Conservation (phyloP, 2,329 filamentous ascomycete species). For the Sclerotinia nivalis region DNA sequence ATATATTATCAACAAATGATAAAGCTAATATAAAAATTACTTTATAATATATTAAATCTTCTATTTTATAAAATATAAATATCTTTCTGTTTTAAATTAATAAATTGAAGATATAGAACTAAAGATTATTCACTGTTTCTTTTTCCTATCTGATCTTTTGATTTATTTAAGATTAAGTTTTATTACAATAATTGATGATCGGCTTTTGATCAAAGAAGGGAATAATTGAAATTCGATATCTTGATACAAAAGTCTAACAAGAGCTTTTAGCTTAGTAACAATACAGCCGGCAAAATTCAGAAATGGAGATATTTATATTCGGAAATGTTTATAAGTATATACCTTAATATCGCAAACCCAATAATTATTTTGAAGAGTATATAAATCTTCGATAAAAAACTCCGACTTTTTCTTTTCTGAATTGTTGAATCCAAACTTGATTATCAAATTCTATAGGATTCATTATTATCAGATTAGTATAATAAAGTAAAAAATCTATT, state of each 20-base stretch:
- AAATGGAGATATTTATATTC: no score
- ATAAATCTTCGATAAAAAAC: no score
- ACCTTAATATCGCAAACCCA: no score
- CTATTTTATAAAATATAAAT: slow-evolving; percentile 35
- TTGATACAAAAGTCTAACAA: slow-evolving; percentile 37
- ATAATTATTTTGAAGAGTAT: no score
- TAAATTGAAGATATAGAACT: background rate
- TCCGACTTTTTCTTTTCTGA: no score
- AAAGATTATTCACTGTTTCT: slow-evolving; percentile 28
- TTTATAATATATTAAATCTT: slow-evolving; percentile 31
- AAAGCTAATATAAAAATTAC: slow-evolving; percentile 33
- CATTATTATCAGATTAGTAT: no score
- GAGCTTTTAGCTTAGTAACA: slow-evolving; percentile 32
- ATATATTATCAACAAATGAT: slow-evolving; percentile 35
- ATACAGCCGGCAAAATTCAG: slow-evolving; percentile 32
- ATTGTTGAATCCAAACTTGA: no score
- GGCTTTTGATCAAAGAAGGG: slow-evolving; percentile 27
- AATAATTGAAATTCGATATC: slow-evolving; percentile 39
- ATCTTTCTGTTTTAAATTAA: slow-evolving; percentile 30
- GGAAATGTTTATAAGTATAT: no score
- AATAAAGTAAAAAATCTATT: no score
- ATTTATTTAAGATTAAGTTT: slow-evolving; percentile 35
- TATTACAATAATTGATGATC: slow-evolving; percentile 30
- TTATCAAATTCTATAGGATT: no score
- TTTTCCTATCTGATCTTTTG: slow-evolving; percentile 35